phyloP scores from a whole-genome alignment of 306 rosid species.

The Vigna nakashimae region DNA sequence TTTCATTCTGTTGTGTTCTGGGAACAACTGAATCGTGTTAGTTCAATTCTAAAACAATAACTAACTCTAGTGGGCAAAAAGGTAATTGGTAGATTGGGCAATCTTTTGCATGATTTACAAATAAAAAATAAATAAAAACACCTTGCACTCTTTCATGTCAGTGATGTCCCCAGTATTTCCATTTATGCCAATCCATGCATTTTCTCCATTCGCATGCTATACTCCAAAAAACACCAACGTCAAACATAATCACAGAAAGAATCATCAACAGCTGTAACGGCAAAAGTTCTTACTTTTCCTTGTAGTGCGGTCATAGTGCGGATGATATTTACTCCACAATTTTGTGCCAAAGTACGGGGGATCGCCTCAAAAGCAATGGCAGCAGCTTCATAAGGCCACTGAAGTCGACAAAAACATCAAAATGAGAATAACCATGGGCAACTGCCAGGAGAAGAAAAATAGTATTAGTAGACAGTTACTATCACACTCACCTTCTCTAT shows the following conservation, averaged over 20 bases:
- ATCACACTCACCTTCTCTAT: conserved; percentile 78
- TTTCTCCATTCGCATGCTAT: conserved; percentile 92
- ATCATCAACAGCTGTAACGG: background rate
- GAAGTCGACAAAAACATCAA: conserved; percentile 38
- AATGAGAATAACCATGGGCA: conserved; percentile 37
- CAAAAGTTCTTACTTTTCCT: conserved; percentile 72
- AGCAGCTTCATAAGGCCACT: conserved; percentile 99
- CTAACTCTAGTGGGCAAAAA: background rate
- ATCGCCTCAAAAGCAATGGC: conserved; percentile 97
- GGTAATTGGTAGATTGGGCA: background rate
- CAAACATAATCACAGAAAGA: conserved; percentile 14
- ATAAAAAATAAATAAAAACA: conserved; percentile 34
- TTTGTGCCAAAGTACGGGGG: conserved; percentile 95
- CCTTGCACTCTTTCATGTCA: conserved; percentile 89
- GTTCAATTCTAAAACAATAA: background rate
- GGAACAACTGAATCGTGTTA: conserved; percentile 2
- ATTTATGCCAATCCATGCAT: conserved; percentile 95
- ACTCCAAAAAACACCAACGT: conserved; percentile 31
- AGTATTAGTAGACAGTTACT: conserved; percentile 24
- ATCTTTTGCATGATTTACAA: conserved; percentile 18
- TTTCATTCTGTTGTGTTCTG: background rate
- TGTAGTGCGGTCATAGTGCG: conserved; percentile 94
- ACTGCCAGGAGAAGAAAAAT: background rate
- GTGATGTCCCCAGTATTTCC: conserved; percentile 83
- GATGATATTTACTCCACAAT: conserved; percentile 95